Conservation (phyloP, 129 eudicot species). For the Pulicaria dysenterica region DNA sequence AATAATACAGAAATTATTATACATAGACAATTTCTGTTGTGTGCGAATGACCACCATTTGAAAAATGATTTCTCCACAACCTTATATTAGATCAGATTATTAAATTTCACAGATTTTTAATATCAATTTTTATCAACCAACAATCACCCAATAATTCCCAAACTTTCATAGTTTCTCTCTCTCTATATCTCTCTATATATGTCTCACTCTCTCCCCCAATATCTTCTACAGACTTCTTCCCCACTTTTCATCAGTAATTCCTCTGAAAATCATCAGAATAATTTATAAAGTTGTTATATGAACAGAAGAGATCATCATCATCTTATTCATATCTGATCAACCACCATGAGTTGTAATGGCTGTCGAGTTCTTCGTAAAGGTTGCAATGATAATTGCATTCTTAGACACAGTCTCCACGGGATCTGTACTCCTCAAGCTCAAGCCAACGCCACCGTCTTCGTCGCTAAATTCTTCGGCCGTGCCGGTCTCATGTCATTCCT, state of each 20-base stretch:
- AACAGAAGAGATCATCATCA: conserved; percentile 8
- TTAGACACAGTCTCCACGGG: conserved; percentile 63
- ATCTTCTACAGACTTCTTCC: conserved; percentile 25
- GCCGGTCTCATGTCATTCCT: conserved; percentile 79
- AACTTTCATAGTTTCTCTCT: conserved; percentile 28
- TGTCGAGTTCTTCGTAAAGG: conserved; percentile 86
- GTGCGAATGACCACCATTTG: no score
- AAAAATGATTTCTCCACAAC: no score
- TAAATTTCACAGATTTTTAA: not conserved
- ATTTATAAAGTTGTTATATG: conserved; percentile 26
- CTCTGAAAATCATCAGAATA: conserved; percentile 16
- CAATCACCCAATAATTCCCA: conserved; percentile 39
- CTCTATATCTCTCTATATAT: conserved; percentile 47
- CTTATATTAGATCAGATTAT: not conserved
- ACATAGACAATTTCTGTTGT: no score
- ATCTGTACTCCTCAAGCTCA: conserved; percentile 70
- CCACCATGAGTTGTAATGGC: conserved; percentile 77
- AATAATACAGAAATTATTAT: no score
- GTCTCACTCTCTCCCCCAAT: conserved; percentile 29
- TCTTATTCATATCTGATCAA: not conserved
- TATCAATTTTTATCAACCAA: conserved; percentile 28
- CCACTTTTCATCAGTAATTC: conserved; percentile 38
- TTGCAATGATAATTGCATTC: conserved; percentile 78
- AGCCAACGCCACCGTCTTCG: conserved; percentile 81
- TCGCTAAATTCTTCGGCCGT: conserved; percentile 89